A percentile compares a stretch with the other conserved stretches of the same genome.
Conservation (phyloP, 257 asterid species). For the Lavandula angustifolia region DNA sequence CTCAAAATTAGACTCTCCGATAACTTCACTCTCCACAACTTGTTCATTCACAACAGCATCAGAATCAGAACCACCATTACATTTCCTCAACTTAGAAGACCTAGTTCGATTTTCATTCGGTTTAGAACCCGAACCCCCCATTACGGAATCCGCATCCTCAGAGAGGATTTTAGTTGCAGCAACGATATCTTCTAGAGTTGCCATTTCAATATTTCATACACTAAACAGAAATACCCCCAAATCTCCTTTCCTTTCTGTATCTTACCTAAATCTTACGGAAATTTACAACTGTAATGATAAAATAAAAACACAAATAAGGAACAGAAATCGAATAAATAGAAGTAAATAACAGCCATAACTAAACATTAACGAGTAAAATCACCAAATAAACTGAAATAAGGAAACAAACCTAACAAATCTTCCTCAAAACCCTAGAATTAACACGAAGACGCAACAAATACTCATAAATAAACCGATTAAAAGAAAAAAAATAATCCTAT, state of each 20-base stretch:
- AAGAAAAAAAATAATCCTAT: background rate
- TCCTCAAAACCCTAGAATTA: background rate
- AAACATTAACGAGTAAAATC: constrained; percentile 24
- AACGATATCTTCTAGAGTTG: constrained; percentile 34
- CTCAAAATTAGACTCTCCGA: constrained; percentile 22
- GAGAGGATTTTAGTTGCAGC: constrained; percentile 35
- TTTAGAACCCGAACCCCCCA: constrained; percentile 32
- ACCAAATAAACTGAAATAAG: constrained; percentile 9
- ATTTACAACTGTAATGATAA: constrained; percentile 29
- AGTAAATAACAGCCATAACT: constrained; percentile 21
- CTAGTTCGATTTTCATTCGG: constrained; percentile 8
- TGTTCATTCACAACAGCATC: constrained; percentile 19
- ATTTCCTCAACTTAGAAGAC: constrained; percentile 21
- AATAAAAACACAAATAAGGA: background rate
- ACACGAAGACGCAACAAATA: background rate
- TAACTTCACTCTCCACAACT: constrained; percentile 22
- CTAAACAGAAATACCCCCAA: constrained; percentile 25
- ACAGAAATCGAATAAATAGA: background rate
- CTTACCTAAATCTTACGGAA: constrained; percentile 22
- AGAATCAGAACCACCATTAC: constrained; percentile 27
- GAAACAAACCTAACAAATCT: constrained; percentile 14
- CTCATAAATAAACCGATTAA: background rate
- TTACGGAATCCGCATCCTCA: constrained; percentile 18
- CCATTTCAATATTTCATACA: constrained; percentile 22
- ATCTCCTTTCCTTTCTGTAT: constrained; percentile 5